Evolutionary conservation across 352 stramenopile genomes (phyloP), one percentile per base, ranked within the genome.

Genomic region (Phytophthora parvispora): DNA sequence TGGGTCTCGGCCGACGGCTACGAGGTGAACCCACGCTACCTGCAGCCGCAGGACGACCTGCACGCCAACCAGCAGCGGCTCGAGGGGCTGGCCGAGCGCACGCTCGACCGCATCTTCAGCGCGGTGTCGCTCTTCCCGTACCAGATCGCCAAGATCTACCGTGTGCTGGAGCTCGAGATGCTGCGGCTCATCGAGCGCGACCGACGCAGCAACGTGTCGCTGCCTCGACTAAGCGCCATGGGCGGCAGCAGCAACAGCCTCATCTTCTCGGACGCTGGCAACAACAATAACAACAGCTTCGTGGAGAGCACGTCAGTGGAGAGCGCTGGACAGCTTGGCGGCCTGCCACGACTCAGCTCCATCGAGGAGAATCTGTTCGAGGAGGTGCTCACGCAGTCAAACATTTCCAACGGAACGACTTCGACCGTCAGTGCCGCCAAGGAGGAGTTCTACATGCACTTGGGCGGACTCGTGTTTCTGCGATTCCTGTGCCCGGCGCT

Each of bases 91-190:
- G 86, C 84, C 2, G 74, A 89, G 45, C 70, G 75, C 31, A 73
- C 90, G 4, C 53, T 94, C 6, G 77, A 84, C 38, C 50, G 53
- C 4, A 80, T 94, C 24, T 89, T 87, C 42, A 70, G 61, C 40
- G 68, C 84, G 13, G 72, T 76, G 27, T 54, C 72, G 25, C 68
- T 91, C 1, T 94, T 93, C 57, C 86, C 86, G 18, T 92, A 92
- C 56, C 85, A 92, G 56, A 75, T 94, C 36, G 86, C 86, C 63
- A 91, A 90, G 69, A 84, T 94, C 69, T 94, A 94, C 48, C 78
- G 81, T 32, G 77, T 92, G 4, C 54, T 94, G 48, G 85, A 94
- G 55, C 38, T 78, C 10, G 83, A 94, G 64, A 94, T 94, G 86
- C 59, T 86, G 51, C 75, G 84, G n/a, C 65, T 94, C 24, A 74